A percentile compares a stretch with the other conserved stretches of the same genome.
Evolutionary conservation across 495 filamentous ascomycete genomes (phyloP).

Genomic region (Jackrogersella minutella): DNA sequence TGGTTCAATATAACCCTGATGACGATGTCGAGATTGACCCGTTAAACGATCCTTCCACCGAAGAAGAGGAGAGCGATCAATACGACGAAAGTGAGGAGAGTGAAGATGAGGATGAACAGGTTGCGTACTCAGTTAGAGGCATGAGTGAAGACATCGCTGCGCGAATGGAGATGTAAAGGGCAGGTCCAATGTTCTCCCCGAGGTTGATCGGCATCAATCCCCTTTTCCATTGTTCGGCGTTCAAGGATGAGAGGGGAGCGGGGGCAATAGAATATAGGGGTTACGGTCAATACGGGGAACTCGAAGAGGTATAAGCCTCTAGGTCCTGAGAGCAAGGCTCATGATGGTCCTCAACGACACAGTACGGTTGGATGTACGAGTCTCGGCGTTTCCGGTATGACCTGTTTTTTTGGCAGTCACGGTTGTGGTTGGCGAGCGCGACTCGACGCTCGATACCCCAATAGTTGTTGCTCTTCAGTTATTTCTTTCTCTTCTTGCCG

Average conservation of each 20-base stretch:
- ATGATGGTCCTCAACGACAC: slow-evolving; percentile 32
- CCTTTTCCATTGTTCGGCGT: slow-evolving; percentile 27
- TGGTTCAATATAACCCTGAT: slow-evolving; percentile 58
- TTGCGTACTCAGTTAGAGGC: slow-evolving; percentile 65
- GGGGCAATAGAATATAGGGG: slow-evolving; percentile 2
- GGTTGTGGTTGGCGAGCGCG: slow-evolving; percentile 1
- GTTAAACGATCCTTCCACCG: slow-evolving; percentile 54
- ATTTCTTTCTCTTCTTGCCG: neutral
- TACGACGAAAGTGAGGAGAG: slow-evolving; percentile 59
- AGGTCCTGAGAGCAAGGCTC: neutral
- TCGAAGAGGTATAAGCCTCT: neutral
- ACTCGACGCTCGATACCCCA: neutral
- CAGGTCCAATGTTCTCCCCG: neutral
- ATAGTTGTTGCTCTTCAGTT: neutral
- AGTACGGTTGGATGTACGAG: slow-evolving; percentile 12
- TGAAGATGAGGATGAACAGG: slow-evolving; percentile 55
- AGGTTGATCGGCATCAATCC: neutral
- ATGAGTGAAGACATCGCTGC: slow-evolving; percentile 78
- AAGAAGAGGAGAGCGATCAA: slow-evolving; percentile 44
- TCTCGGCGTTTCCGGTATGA: slow-evolving; percentile 21
- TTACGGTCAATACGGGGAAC: neutral
- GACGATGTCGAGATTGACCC: slow-evolving; percentile 60
- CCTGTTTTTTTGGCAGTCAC: neutral
- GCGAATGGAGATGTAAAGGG: slow-evolving; percentile 68
- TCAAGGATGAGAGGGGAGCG: slow-evolving; percentile 19